Evolutionary conservation across 2,329 filamentous ascomycete species (phyloP).

Genomic region (Aspergillus sp.): DNA sequence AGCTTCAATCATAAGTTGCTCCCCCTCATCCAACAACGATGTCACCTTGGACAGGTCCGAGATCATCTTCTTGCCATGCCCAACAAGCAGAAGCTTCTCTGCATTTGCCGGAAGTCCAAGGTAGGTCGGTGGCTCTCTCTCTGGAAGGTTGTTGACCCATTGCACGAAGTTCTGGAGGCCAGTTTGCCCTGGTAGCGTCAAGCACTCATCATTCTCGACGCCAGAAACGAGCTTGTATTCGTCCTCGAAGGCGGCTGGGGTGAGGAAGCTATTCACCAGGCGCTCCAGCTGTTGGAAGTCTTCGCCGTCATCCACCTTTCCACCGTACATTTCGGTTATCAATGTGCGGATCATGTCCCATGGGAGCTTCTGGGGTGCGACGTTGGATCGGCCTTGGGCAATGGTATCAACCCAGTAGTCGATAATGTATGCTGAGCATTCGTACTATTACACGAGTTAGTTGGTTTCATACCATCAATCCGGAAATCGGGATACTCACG

Average conservation of each 20-base stretch:
- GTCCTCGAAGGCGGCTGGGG: constrained; percentile 85
- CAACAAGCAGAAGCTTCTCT: constrained; percentile 90
- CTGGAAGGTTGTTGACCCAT: constrained; percentile 90
- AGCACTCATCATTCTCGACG: constrained; percentile 56
- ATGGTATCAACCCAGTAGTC: constrained; percentile 89
- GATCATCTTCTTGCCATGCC: constrained; percentile 81
- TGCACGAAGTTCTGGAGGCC: constrained; percentile 79
- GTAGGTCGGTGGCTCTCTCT: constrained; percentile 94
- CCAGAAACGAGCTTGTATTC: constrained; percentile 84
- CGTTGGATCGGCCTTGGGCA: constrained; percentile 82
- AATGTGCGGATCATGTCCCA: constrained; percentile 95
- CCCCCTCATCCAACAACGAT: constrained; percentile 87
- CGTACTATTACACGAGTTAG: constrained; percentile 62
- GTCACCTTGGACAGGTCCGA: constrained; percentile 80
- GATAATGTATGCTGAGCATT: constrained; percentile 94
- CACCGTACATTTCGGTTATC: constrained; percentile 91
- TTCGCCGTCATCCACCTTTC: constrained; percentile 89
- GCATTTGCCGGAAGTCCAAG: constrained; percentile 91
- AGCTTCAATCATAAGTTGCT: constrained; percentile 77
- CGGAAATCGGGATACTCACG: constrained; percentile 10
- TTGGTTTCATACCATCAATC: constrained; percentile 6
- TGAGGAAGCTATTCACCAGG: constrained; percentile 77
- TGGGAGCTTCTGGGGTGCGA: constrained; percentile 88
- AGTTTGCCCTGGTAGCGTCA: constrained; percentile 78
- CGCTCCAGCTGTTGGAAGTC: constrained; percentile 74